phyloP scores from a whole-genome alignment of 2,329 filamentous ascomycete species.

The Decorospora gaudefroyi region DNA sequence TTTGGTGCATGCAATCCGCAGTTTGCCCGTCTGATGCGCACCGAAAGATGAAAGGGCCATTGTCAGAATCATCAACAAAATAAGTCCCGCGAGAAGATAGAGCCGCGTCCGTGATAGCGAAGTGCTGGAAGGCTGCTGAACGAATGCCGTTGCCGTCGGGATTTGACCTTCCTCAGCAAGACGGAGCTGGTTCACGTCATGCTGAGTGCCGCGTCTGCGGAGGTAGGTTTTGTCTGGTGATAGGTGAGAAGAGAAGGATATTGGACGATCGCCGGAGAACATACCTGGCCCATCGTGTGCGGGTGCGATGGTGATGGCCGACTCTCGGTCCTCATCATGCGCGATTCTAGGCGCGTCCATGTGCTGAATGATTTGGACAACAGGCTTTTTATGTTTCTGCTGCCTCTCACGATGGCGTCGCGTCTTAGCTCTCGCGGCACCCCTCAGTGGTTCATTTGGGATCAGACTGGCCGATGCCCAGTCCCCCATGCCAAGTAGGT shows the following conservation, averaged over 20 bases:
- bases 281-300: slow-evolving; percentile 18
- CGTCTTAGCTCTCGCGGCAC: slow-evolving; percentile 15
- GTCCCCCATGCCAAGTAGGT: slow-evolving; percentile 25
- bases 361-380: slow-evolving; percentile 24
- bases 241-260: neutral
- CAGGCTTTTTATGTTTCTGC: slow-evolving; percentile 27
- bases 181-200: slow-evolving; percentile 1
- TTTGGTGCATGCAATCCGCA: slow-evolving; percentile 23
- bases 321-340: slow-evolving; percentile 10
- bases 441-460: slow-evolving; percentile 16
- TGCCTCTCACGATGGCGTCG: slow-evolving; percentile 10
- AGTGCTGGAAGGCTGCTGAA: neutral
- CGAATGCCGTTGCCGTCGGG: neutral
- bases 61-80: slow-evolving; percentile 20
- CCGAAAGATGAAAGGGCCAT: slow-evolving; percentile 15
- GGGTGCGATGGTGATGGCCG: slow-evolving; percentile 7
- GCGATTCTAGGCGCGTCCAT: neutral
- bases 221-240: slow-evolving; percentile 19
- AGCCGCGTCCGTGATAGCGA: slow-evolving; percentile 21
- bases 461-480: slow-evolving; percentile 19
- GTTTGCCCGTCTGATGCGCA: slow-evolving; percentile 24
- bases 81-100: slow-evolving; percentile 15
- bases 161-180: slow-evolving; percentile 19
- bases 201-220: slow-evolving; percentile 19
- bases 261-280: neutral